Conservation (phyloP, 2,329 filamentous ascomycete species). For the Malbranchea zuffiana region DNA sequence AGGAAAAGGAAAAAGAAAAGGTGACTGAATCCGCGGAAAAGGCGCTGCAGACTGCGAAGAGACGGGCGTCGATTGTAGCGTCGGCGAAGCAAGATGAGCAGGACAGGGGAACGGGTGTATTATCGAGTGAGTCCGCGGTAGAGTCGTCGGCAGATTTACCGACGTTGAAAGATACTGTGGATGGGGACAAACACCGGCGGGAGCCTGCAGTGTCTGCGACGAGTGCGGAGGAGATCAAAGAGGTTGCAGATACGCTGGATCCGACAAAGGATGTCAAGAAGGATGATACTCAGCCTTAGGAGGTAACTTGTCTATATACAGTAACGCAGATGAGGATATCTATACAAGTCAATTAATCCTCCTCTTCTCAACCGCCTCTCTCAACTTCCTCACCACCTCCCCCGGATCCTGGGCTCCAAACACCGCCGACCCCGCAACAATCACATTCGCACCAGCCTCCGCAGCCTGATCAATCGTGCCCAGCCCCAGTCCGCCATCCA, state of each 20-base stretch:
- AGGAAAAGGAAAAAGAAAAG: conserved; percentile 1
- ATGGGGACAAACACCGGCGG: conserved; percentile 30
- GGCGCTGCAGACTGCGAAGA: neutral
- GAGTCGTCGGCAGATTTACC: conserved; percentile 28
- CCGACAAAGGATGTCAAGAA: too few species aligned
- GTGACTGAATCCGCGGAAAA: neutral
- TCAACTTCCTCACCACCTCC: conserved; percentile 72
- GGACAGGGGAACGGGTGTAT: too few species aligned
- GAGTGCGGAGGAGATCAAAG: conserved; percentile 26
- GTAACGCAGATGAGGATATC: too few species aligned
- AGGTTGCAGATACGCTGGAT: too few species aligned
- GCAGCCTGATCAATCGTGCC: conserved; percentile 88
- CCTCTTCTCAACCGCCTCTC: conserved; percentile 63
- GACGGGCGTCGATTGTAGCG: neutral
- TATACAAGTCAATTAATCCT: conserved; percentile 19
- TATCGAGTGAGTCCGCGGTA: conserved; percentile 28
- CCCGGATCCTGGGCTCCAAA: conserved; percentile 84
- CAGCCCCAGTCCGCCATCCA: conserved; percentile 82
- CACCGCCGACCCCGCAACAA: conserved; percentile 90
- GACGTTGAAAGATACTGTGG: conserved; percentile 21
- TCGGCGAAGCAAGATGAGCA: neutral
- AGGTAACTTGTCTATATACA: too few species aligned
- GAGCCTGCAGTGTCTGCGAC: conserved; percentile 27
- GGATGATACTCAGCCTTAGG: too few species aligned
- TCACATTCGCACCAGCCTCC: conserved; percentile 92